Conservation (phyloP, 805 yeast species). For the Saccharomycopsis microspora region DNA sequence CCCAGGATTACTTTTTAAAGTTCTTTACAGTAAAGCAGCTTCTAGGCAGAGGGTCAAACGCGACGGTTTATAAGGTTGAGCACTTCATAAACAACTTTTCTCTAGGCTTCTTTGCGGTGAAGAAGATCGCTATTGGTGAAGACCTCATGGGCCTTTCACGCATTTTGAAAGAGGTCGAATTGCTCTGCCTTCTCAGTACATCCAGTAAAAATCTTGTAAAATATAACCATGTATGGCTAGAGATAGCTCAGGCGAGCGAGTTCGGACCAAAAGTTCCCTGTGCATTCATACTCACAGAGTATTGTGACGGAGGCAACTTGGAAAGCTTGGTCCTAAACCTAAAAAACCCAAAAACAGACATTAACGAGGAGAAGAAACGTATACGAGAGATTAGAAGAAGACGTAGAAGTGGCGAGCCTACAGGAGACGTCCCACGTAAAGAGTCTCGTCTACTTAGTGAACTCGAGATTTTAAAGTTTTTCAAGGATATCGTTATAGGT, state of each 20-base stretch:
- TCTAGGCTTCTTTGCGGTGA: slow-evolving; percentile 73
- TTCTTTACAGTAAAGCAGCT: slow-evolving; percentile 52
- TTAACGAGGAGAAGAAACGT: slow-evolving; percentile 25
- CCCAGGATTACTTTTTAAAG: slow-evolving; percentile 70
- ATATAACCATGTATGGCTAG: slow-evolving; percentile 90
- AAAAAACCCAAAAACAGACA: slow-evolving; percentile 25
- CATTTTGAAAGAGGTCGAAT: slow-evolving; percentile 68
- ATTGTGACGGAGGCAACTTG: slow-evolving; percentile 80
- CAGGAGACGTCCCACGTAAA: neutral
- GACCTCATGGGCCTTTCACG: slow-evolving; percentile 56
- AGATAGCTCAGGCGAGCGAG: slow-evolving; percentile 40
- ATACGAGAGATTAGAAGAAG: slow-evolving; percentile 16
- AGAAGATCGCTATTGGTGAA: slow-evolving; percentile 76
- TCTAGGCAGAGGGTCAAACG: slow-evolving; percentile 78
- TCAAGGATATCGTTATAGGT: slow-evolving; percentile 59
- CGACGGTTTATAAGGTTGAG: slow-evolving; percentile 74
- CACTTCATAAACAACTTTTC: slow-evolving; percentile 60
- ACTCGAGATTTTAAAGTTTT: slow-evolving; percentile 55
- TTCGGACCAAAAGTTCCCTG: slow-evolving; percentile 47
- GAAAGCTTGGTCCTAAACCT: slow-evolving; percentile 47
- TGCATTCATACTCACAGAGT: slow-evolving; percentile 75
- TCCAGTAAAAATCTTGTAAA: slow-evolving; percentile 54
- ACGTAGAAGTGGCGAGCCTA: neutral
- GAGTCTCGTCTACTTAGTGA: slow-evolving; percentile 28
- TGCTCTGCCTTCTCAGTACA: slow-evolving; percentile 41